These are phyloP conservation scores for Lachancea quebecensis DNA, from an alignment of 805 yeast genomes.

Conservation along the genomic window DNA sequence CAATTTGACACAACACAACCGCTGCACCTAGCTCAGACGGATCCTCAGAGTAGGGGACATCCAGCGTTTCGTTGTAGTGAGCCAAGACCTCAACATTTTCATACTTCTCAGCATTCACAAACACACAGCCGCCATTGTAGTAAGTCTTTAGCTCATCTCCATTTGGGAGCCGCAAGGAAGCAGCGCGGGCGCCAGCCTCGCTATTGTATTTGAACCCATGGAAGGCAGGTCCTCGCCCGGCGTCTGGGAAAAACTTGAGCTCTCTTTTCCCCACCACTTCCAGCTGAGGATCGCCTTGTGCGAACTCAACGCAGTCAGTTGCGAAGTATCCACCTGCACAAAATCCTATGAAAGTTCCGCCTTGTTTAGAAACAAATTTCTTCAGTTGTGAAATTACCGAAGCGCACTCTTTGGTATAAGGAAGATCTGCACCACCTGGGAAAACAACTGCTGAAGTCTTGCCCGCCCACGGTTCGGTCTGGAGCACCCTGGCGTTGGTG, in stretches of 20 bases:
- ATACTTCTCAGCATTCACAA: slow-evolving; percentile 63
- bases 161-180: slow-evolving; percentile 37
- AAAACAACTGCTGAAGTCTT: slow-evolving; percentile 75
- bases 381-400: slow-evolving; percentile 62
- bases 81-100: slow-evolving; percentile 69
- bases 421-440: slow-evolving; percentile 97
- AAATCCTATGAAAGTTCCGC: slow-evolving; percentile 80
- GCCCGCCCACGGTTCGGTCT: slow-evolving; percentile 80
- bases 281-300: slow-evolving; percentile 57
- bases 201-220: slow-evolving; percentile 74
- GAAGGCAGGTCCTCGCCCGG: slow-evolving; percentile 72
- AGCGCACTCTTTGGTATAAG: slow-evolving; percentile 66
- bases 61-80: slow-evolving; percentile 48
- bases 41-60: slow-evolving; percentile 38
- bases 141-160: slow-evolving; percentile 34
- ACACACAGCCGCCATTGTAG: slow-evolving; percentile 87
- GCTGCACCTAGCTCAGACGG: slow-evolving; percentile 48
- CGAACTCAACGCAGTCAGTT: slow-evolving; percentile 71
- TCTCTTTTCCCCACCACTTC: slow-evolving; percentile 88
- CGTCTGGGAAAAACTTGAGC: slow-evolving; percentile 74
- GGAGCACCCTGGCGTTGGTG: slow-evolving; percentile 53
- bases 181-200: slow-evolving; percentile 69
- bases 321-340: slow-evolving; percentile 96
- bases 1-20: slow-evolving; percentile 57
- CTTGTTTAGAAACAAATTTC: slow-evolving; percentile 56